A percentile compares a stretch with the other conserved stretches of the same genome.
Evolutionary conservation across 1,284 basidiomycete genomes (phyloP).

Genomic region (Heterobasidion annosum): DNA sequence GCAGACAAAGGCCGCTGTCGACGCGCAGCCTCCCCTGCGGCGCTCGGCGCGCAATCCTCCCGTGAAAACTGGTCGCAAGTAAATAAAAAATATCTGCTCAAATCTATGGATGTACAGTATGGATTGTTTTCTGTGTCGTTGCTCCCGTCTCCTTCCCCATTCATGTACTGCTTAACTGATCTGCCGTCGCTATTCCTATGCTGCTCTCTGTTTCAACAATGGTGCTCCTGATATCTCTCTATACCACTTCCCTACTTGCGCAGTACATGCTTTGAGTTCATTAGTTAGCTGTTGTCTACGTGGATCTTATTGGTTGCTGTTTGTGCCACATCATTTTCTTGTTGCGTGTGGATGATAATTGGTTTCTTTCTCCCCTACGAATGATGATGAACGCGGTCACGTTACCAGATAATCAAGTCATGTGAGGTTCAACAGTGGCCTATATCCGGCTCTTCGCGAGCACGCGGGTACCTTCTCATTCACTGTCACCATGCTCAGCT

Average conservation of each 20-base stretch:
- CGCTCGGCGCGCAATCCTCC: background rate
- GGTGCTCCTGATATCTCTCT: background rate
- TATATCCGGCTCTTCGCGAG: background rate
- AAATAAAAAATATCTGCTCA: background rate
- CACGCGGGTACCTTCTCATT: background rate
- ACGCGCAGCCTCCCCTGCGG: background rate
- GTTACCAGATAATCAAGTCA: background rate
- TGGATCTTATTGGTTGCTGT: background rate
- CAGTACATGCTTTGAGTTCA: background rate
- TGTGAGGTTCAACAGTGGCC: too few species aligned
- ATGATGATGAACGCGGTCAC: background rate
- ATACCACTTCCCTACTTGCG: background rate
- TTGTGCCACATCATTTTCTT: background rate
- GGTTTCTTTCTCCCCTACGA: background rate
- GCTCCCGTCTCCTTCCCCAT: too few species aligned
- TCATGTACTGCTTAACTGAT: too few species aligned
- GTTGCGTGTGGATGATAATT: background rate
- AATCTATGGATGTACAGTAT: too few species aligned
- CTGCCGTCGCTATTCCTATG: too few species aligned
- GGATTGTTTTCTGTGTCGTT: too few species aligned
- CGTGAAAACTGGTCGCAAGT: background rate
- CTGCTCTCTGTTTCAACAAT: background rate
- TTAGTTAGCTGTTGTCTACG: background rate
- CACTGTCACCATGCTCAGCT: conserved; percentile 30
- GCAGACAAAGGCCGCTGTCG: background rate